Evolutionary conservation across 352 stramenopile species (phyloP).

Genomic region (Globisporangium takayamanum): DNA sequence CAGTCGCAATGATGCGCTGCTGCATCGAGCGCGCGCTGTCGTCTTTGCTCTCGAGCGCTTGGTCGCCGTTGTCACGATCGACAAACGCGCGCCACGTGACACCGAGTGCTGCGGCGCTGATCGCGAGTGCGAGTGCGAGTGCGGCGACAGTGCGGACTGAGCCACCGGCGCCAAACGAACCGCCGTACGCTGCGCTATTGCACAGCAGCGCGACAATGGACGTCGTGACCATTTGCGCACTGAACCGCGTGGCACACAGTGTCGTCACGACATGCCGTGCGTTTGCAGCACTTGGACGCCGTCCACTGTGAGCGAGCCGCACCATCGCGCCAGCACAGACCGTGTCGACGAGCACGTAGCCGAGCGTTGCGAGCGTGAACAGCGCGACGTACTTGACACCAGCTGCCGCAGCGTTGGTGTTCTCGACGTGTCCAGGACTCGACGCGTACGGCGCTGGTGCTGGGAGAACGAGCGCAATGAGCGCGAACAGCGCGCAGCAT

Average conservation of each 20-base stretch:
- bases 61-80: constrained; percentile 4
- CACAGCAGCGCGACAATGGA: constrained; percentile 46
- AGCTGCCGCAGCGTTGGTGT: constrained; percentile 24
- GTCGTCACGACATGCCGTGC: constrained; percentile 21
- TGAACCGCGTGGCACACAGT: constrained; percentile 29
- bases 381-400: constrained; percentile 42
- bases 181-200: constrained; percentile 46
- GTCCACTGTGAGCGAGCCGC: constrained; percentile 25
- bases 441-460: constrained; percentile 35
- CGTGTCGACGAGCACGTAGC: constrained; percentile 40
- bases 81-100: constrained; percentile 29
- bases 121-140: constrained; percentile 29
- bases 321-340: constrained; percentile 41
- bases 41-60: constrained; percentile 17
- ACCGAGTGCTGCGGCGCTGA: constrained; percentile 9
- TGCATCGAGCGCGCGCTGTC: background rate
- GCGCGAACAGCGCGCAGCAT: constrained; percentile 36
- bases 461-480: constrained; percentile 28
- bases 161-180: constrained; percentile 38
- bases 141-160: constrained; percentile 42
- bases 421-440: constrained; percentile 22
- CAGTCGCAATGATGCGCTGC: constrained; percentile 10
- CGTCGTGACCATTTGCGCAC: constrained; percentile 30
- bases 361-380: constrained; percentile 40
- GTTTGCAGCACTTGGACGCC: background rate